Percentiles rank a stretch among this genome's conserved stretches.
These are phyloP conservation scores for Starmerella sp. DNA, from an alignment of 805 yeast genomes.

Conservation along the genomic window DNA sequence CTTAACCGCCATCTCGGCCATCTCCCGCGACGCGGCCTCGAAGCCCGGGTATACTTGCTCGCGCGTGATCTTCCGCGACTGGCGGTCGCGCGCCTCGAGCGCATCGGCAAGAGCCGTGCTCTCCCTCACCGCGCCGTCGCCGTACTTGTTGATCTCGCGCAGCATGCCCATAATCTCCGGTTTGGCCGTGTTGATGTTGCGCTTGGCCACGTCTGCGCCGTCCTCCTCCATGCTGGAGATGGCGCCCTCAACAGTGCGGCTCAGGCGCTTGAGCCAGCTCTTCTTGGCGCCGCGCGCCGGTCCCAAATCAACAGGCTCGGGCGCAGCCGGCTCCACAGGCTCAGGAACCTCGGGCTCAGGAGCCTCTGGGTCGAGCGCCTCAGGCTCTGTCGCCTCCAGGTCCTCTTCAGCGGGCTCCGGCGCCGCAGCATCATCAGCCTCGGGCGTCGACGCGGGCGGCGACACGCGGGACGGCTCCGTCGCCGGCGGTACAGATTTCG, in stretches of 20 bases:
- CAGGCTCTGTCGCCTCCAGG: background rate
- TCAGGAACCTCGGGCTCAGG: background rate
- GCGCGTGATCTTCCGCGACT: background rate
- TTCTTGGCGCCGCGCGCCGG: background rate
- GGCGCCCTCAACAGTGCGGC: constrained; percentile 22
- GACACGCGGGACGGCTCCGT: background rate
- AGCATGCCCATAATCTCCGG: constrained; percentile 22
- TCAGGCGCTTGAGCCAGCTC: constrained; percentile 16
- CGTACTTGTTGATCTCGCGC: constrained; percentile 17
- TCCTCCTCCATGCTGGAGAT: constrained; percentile 18
- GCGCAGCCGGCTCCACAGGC: background rate
- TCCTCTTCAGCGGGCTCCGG: background rate
- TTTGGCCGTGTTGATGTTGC: constrained; percentile 15
- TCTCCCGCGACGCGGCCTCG: constrained; percentile 16
- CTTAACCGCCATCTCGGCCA: constrained; percentile 19
- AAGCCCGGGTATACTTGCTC: constrained; percentile 20
- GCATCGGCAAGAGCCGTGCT: constrained; percentile 16
- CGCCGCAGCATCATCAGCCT: background rate
- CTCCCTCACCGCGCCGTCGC: constrained; percentile 16
- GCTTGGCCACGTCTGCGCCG: constrained; percentile 5
- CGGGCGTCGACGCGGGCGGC: background rate
- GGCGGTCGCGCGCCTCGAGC: constrained; percentile 13
- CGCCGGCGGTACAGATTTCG: background rate
- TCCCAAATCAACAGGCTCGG: background rate
- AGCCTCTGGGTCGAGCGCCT: background rate